Evolutionary conservation across 1,284 basidiomycete species (phyloP).

Genomic region (Melanopsichium pennsylvanicum): DNA sequence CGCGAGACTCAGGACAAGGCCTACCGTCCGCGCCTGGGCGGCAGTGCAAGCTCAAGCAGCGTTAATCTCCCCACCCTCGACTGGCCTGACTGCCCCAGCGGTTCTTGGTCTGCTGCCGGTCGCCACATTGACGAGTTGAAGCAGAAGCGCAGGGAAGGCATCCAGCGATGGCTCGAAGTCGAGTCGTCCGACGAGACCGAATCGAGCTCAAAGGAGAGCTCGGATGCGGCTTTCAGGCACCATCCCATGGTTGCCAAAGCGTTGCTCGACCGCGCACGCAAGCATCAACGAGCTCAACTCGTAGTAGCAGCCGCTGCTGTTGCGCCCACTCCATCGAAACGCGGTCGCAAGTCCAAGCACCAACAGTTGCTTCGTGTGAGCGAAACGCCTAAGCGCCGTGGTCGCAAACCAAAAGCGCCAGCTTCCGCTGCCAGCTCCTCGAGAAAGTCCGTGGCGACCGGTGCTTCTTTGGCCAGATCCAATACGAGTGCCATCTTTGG

Average conservation of each 20-base stretch:
- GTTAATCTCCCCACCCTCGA: slow-evolving; percentile 41
- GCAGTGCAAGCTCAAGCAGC: slow-evolving; percentile 7
- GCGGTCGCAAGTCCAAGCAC: slow-evolving; percentile 30
- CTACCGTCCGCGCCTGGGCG: slow-evolving; percentile 35
- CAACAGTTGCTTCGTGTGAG: slow-evolving; percentile 14
- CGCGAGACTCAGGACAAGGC: slow-evolving; percentile 13
- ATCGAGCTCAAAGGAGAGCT: slow-evolving; percentile 1
- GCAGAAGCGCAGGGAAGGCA: slow-evolving; percentile 31
- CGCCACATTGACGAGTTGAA: slow-evolving; percentile 40
- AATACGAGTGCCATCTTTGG: slow-evolving; percentile 43
- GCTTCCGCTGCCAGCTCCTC: slow-evolving; percentile 34
- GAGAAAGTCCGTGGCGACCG: slow-evolving; percentile 41
- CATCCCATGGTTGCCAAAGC: slow-evolving; percentile 63
- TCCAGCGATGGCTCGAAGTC: slow-evolving; percentile 45
- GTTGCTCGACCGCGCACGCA: slow-evolving; percentile 51
- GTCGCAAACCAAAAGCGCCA: slow-evolving; percentile 29
- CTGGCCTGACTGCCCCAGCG: slow-evolving; percentile 45
- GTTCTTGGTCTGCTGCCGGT: slow-evolving; percentile 45
- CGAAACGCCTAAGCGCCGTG: slow-evolving; percentile 31
- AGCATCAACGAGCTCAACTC: slow-evolving; percentile 27
- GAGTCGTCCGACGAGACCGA: slow-evolving; percentile 42
- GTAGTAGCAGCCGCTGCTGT: slow-evolving; percentile 11
- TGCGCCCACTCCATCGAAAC: slow-evolving; percentile 17
- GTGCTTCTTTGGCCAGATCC: slow-evolving; percentile 34
- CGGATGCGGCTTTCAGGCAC: slow-evolving; percentile 31